A percentile compares a stretch with the other conserved stretches of the same genome.
Evolutionary conservation across 805 yeast species (phyloP).

Genomic region (Wickerhamiella bombiphila): DNA sequence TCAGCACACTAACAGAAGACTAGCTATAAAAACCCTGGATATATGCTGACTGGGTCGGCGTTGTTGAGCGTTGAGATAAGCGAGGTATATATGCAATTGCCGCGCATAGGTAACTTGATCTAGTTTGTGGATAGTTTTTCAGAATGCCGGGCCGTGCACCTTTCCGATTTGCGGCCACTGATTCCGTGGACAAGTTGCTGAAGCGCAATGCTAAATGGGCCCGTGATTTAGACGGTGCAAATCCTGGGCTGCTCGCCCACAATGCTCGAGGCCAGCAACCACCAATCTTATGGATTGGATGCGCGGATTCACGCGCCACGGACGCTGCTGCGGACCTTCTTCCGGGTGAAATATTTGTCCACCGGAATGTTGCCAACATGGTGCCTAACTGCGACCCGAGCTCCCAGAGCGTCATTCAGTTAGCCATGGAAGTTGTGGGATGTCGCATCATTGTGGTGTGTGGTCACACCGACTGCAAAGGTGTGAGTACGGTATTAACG

Average conservation of each 20-base stretch:
- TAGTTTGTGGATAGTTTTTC: too few relatives aligned
- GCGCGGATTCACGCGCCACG: slow-evolving; percentile 83
- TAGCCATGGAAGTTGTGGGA: slow-evolving; percentile 71
- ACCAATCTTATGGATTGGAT: slow-evolving; percentile 86
- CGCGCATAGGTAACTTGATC: too few relatives aligned
- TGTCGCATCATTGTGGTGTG: slow-evolving; percentile 72
- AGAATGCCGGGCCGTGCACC: slow-evolving; percentile 4
- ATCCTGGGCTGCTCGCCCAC: slow-evolving; percentile 43
- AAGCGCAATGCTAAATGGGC: slow-evolving; percentile 33
- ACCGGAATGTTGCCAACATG: slow-evolving; percentile 78
- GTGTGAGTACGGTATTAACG: slow-evolving; percentile 65
- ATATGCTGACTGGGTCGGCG: too few relatives aligned
- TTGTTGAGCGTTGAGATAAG: too few relatives aligned
- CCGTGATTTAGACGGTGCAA: slow-evolving; percentile 29
- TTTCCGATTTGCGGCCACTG: slow-evolving; percentile 24
- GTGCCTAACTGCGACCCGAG: slow-evolving; percentile 53
- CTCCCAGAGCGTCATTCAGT: slow-evolving; percentile 66
- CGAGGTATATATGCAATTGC: too few relatives aligned
- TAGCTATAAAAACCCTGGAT: too few relatives aligned
- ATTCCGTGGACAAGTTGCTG: slow-evolving; percentile 25
- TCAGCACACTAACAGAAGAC: slow-evolving; percentile 19
- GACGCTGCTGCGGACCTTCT: slow-evolving; percentile 61
- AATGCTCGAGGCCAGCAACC: slow-evolving; percentile 83
- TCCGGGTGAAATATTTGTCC: slow-evolving; percentile 86
- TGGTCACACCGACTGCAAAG: slow-evolving; percentile 95